Percentiles rank a stretch among this genome's conserved stretches.
These are phyloP conservation scores for Rhododendron henanense DNA, from an alignment of 148 eudicot genomes.

Conservation along the genomic window DNA sequence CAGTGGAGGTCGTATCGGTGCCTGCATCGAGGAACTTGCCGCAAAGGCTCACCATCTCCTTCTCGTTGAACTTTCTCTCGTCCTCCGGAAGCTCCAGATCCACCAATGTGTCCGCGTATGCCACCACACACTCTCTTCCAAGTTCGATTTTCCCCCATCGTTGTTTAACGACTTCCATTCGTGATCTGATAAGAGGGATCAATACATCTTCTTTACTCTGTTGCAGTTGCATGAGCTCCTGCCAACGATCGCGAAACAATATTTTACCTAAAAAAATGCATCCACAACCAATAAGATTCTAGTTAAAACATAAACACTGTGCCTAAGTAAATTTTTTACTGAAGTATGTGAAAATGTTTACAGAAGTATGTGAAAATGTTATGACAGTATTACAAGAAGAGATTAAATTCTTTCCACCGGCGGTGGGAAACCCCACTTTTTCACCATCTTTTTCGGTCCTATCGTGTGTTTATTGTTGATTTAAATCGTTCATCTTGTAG, in stretches of 20 bases:
- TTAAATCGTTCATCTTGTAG: too few relatives aligned
- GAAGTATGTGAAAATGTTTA: not conserved
- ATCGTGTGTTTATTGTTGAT: too few relatives aligned
- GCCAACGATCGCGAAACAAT: constrained; percentile 51
- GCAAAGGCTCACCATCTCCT: constrained; percentile 46
- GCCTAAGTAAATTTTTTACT: not conserved
- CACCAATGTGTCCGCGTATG: constrained; percentile 55
- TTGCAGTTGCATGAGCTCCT: constrained; percentile 30
- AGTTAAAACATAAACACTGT: not conserved
- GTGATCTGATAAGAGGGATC: constrained; percentile 47
- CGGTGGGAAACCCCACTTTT: too few relatives aligned
- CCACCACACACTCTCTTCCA: constrained; percentile 13
- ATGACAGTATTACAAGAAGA: too few relatives aligned
- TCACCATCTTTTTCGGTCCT: too few relatives aligned
- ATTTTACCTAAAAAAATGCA: constrained; percentile 22
- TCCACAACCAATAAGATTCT: not conserved
- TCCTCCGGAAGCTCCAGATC: constrained; percentile 41
- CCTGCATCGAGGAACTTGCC: constrained; percentile 58
- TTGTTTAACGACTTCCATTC: constrained; percentile 17
- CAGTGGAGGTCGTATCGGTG: constrained; percentile 64
- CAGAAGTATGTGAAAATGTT: too few relatives aligned
- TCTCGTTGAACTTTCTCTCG: constrained; percentile 24
- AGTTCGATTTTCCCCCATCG: not conserved
- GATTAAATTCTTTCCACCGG: too few relatives aligned
- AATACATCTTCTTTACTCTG: constrained; percentile 31